Percentiles rank a stretch among this genome's conserved stretches.
Conservation (phyloP, 2,329 filamentous ascomycete genomes). For the Bipolaris cookei region DNA sequence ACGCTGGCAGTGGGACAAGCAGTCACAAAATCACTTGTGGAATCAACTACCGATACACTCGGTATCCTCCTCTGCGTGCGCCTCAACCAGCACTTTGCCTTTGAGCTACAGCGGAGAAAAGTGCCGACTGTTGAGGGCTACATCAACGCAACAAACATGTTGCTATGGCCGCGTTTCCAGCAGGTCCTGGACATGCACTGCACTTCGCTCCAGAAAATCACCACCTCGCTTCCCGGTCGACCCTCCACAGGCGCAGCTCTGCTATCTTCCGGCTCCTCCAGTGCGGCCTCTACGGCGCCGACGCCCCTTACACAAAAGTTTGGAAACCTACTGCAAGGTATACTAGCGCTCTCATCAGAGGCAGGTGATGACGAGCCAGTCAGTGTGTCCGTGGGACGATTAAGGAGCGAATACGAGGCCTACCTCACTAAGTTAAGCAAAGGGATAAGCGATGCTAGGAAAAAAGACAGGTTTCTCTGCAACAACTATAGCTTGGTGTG, state of each 20-base stretch:
- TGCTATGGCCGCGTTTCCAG: slow-evolving; percentile 95
- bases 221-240: slow-evolving; percentile 50
- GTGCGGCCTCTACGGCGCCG: slow-evolving; percentile 74
- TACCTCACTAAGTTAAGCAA: slow-evolving; percentile 82
- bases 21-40: slow-evolving; percentile 76
- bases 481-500: slow-evolving; percentile 97
- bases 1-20: slow-evolving; percentile 83
- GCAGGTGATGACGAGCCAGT: slow-evolving; percentile 95
- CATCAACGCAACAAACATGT: slow-evolving; percentile 93
- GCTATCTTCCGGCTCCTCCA: slow-evolving; percentile 49
- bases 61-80: slow-evolving; percentile 91
- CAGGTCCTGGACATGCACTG: slow-evolving; percentile 91
- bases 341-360: slow-evolving; percentile 83
- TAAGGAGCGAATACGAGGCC: slow-evolving; percentile 81
- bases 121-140: slow-evolving; percentile 89
- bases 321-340: slow-evolving; percentile 86
- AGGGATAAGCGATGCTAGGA: slow-evolving; percentile 75
- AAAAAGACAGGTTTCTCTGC: slow-evolving; percentile 84
- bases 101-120: slow-evolving; percentile 89
- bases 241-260: slow-evolving; percentile 45
- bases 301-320: slow-evolving; percentile 95
- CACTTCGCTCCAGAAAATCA: slow-evolving; percentile 75
- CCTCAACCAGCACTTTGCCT: slow-evolving; percentile 91
- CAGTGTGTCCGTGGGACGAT: slow-evolving; percentile 74
- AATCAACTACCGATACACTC: slow-evolving; percentile 80